phyloP scores from a whole-genome alignment of 495 filamentous ascomycete species.

The Trypethelium eluteriae region DNA sequence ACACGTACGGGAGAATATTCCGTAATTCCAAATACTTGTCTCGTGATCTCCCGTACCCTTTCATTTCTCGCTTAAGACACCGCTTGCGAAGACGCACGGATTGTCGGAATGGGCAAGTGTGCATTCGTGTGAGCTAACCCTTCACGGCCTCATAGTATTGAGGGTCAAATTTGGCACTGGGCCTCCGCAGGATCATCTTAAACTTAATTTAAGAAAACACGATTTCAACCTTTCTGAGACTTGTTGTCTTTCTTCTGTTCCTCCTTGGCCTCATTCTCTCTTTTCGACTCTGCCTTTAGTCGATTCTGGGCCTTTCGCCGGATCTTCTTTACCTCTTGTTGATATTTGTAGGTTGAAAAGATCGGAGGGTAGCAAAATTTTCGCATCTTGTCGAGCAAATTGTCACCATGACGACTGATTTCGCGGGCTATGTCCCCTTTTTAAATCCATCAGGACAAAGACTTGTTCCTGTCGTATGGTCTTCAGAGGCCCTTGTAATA shows the following conservation, averaged over 20 bases:
- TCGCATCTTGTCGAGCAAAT: not conserved
- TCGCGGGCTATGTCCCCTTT: not conserved
- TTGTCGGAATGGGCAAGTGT: too few species aligned
- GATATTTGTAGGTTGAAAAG: not conserved
- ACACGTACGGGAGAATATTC: too few species aligned
- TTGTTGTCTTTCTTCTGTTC: not conserved
- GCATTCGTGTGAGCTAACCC: too few species aligned
- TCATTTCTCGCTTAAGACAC: too few species aligned
- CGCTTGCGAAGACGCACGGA: too few species aligned
- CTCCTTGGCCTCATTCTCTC: not conserved
- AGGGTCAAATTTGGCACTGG: too few species aligned
- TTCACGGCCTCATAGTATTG: too few species aligned
- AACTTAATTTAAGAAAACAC: not conserved
- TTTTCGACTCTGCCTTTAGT: not conserved
- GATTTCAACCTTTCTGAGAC: not conserved
- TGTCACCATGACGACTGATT: not conserved
- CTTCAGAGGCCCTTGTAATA: not conserved
- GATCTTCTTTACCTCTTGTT: not conserved
- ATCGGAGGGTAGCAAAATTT: not conserved
- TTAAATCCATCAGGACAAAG: conserved; percentile 3
- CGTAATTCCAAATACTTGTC: too few species aligned
- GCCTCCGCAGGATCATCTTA: too few species aligned
- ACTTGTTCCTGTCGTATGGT: not conserved
- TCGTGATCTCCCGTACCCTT: too few species aligned
- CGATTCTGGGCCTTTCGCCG: not conserved